Evolutionary conservation across 441 rosid genomes (phyloP), one percentile per base, ranked within the genome.

Genomic region (Capsella rubella): DNA sequence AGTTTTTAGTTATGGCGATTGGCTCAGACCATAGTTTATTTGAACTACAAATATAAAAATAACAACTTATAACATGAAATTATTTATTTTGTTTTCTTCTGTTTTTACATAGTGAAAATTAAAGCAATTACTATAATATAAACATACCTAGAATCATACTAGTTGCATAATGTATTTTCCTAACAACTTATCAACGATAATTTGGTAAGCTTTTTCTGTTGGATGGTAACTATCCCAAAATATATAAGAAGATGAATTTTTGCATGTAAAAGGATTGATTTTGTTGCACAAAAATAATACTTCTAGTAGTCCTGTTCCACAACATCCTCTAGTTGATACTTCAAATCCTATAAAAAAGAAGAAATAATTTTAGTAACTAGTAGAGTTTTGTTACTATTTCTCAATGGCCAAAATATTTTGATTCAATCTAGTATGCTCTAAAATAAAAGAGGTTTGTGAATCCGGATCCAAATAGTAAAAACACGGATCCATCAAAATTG

Each of bases 211-310:
- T 71, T 52, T 70, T 60, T 87, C 88, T 0, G 90, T 81, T 13
- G 91, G 91, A 69, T 89, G 94, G 43, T 76, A 84, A 66, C 89
- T 84, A 61, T 89, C 90, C 90, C 91, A 87, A 40, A 89, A 89
- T 12, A 89, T n/a, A 32, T 81, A 78, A 3, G 74, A 57, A 0
- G 89, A 81, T 15, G 32, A 66, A 59, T 86, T 75, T 29, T 62
- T 1, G 68, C 92, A 89, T 9, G 78, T 75, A 0, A 72, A 43
- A 0, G 79, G 69, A 57, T 58, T 61, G 32, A 66, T 27, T 18
- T 27, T 45, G 73, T 84, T 85, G 65, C 93, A 90, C 21, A 87
- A 52, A 9, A 83, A 4, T 8, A 79, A 28, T 29, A 75, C 83
- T 74, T 86, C 95, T 11, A 84, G 12, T 28, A 39, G 34, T 43